Evolutionary conservation across 352 stramenopile genomes (phyloP).

Genomic region (Pilasporangium apinafurcum): DNA sequence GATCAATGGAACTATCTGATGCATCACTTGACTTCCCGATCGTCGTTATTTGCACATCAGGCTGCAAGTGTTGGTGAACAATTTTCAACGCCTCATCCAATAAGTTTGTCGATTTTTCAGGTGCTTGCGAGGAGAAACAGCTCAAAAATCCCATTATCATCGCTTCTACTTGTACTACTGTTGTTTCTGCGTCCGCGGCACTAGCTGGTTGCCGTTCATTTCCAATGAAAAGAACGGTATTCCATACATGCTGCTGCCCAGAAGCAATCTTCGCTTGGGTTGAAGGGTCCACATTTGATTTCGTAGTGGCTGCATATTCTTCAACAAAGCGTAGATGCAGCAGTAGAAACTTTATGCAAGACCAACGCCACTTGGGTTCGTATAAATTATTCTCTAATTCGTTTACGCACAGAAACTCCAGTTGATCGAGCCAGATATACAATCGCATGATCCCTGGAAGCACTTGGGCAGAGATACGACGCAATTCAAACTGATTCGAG

Average conservation of each 20-base stretch:
- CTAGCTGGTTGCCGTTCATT: background rate
- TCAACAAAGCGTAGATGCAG: constrained; percentile 36
- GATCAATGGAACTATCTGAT: constrained; percentile 27
- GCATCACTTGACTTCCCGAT: background rate
- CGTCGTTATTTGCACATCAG: background rate
- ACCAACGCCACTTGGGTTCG: constrained; percentile 16
- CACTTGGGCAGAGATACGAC: constrained; percentile 50
- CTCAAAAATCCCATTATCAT: constrained; percentile 17
- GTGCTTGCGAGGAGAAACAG: background rate
- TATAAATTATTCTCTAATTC: background rate
- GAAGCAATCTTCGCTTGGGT: background rate
- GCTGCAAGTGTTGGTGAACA: constrained; percentile 15
- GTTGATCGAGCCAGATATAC: constrained; percentile 37
- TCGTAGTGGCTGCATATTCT: constrained; percentile 7
- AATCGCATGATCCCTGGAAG: constrained; percentile 48
- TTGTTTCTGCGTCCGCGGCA: constrained; percentile 6
- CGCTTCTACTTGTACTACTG: constrained; percentile 16
- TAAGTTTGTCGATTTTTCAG: constrained; percentile 4
- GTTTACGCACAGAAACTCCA: constrained; percentile 10
- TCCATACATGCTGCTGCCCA: constrained; percentile 9
- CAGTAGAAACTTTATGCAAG: constrained; percentile 29
- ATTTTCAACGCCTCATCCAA: constrained; percentile 14
- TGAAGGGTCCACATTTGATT: background rate
- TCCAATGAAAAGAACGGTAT: constrained; percentile 1
- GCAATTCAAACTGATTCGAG: constrained; percentile 62